Evolutionary conservation across 1,284 basidiomycete genomes (phyloP), one percentile per base, ranked within the genome.

Genomic region (Tilletia setariae): DNA sequence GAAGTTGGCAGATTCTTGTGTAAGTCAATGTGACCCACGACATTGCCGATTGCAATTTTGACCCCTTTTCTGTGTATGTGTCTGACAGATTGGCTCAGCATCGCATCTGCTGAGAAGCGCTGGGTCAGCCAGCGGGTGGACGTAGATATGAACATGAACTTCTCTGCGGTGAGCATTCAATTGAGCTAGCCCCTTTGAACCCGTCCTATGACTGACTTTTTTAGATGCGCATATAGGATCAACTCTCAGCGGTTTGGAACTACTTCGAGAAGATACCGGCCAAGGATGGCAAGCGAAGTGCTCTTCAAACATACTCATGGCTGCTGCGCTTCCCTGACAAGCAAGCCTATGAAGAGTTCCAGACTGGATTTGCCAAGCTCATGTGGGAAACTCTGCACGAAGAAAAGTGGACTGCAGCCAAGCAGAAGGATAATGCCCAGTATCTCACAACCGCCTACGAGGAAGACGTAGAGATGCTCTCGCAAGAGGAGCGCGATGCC

Each of bases 341-440:
- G 68, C 87, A 88, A 32, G 85, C 85, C 1, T 94, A 90, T 77
- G 82, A 85, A 3, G 83, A 82, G 9, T 92, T 93, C 84, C 87
- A 90, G 75, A 84, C 86, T 56, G 85, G 86, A 6, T 93, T 93
- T 80, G 88, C 88, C 1, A 87, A 86, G 72, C 89, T 88, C 70
- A 83, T 91, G 73, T 98, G 93, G 91, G 91, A 98, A 83, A 87
- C 87, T 9, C 84, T 90, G 67, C 91, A 97, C 83, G 86, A 89
- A 71, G 85, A 86, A 40, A 85, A 88, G 9, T 97, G 91, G 89
- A 61, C 30, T 40, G 56, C 56, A 11, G 85, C 85, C 61, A 96
- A 95, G 69, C 75, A 74, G 8, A 77, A 81, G 68, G 69, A 63
- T 82, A 88, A 94, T 42, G 95, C 87, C 70, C 80, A 83, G 30